These are phyloP conservation scores for Salvia sclarea DNA, from an alignment of 305 asterid genomes.

Conservation along the genomic window DNA sequence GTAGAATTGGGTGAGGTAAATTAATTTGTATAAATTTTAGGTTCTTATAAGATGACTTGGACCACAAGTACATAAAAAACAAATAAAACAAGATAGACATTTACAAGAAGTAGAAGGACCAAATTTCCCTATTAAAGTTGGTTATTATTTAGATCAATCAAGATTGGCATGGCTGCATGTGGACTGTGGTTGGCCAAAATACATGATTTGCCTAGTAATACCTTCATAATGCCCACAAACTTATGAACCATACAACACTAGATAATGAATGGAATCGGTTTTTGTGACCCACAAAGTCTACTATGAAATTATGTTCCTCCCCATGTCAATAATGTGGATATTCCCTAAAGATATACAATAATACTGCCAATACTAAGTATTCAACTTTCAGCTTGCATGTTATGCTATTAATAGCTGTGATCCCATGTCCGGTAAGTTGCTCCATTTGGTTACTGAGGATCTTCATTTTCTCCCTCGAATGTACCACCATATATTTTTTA, in stretches of 20 bases:
- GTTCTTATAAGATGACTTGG: neutral
- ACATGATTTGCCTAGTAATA: neutral
- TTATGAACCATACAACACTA: neutral
- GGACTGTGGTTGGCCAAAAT: neutral
- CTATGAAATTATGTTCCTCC: neutral
- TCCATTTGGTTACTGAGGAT: neutral
- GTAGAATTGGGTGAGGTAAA: neutral
- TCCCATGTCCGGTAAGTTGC: neutral
- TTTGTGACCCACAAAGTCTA: neutral
- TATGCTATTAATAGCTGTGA: neutral
- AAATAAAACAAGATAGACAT: neutral
- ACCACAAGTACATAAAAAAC: neutral
- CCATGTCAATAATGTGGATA: neutral
- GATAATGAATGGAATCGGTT: neutral
- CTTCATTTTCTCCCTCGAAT: neutral
- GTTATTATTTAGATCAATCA: neutral
- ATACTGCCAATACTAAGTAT: neutral
- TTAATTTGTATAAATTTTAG: neutral
- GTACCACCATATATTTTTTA: conserved; percentile 28
- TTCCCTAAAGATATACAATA: neutral
- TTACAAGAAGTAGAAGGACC: neutral
- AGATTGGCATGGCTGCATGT: neutral
- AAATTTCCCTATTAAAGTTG: neutral
- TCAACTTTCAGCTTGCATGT: neutral
- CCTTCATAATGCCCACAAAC: neutral